Evolutionary conservation across 352 stramenopile genomes (phyloP).

Genomic region (Aphanomyces invadans): DNA sequence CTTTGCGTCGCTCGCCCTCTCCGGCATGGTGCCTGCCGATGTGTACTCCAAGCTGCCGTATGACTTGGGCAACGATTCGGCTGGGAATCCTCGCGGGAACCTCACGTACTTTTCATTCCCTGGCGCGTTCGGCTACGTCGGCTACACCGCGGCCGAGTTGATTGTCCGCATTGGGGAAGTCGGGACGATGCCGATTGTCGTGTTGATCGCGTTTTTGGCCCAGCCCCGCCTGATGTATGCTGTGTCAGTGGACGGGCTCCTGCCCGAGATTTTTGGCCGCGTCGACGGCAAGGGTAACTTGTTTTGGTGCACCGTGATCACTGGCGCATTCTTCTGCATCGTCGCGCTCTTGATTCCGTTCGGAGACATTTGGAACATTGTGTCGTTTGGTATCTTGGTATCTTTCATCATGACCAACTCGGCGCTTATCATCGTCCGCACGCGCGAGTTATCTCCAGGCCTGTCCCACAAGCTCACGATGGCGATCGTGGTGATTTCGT

Average conservation of each 20-base stretch:
- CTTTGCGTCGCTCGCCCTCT: slow-evolving; percentile 55
- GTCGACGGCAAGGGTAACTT: slow-evolving; percentile 74
- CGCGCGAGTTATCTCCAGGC: slow-evolving; percentile 41
- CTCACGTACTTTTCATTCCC: slow-evolving; percentile 25
- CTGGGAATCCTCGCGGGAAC: neutral
- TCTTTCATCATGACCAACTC: slow-evolving; percentile 83
- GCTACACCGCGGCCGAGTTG: slow-evolving; percentile 32
- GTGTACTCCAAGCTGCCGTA: slow-evolving; percentile 18
- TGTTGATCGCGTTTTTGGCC: slow-evolving; percentile 88
- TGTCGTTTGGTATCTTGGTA: slow-evolving; percentile 83
- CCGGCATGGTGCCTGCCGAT: slow-evolving; percentile 48
- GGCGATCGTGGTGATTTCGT: slow-evolving; percentile 32
- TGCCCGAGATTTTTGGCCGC: slow-evolving; percentile 86
- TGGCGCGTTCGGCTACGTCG: slow-evolving; percentile 27
- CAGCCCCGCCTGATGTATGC: slow-evolving; percentile 91
- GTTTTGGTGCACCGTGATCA: slow-evolving; percentile 68
- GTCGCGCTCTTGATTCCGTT: slow-evolving; percentile 74
- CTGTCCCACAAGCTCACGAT: slow-evolving; percentile 39
- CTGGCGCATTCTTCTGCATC: slow-evolving; percentile 51
- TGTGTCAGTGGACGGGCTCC: slow-evolving; percentile 87
- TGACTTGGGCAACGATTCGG: neutral
- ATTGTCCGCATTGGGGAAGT: slow-evolving; percentile 62
- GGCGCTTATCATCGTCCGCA: slow-evolving; percentile 68
- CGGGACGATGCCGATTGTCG: slow-evolving; percentile 89
- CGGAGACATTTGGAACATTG: slow-evolving; percentile 75